Evolutionary conservation across 2,329 filamentous ascomycete genomes (phyloP).

Genomic region (Aureobasidium sp.): DNA sequence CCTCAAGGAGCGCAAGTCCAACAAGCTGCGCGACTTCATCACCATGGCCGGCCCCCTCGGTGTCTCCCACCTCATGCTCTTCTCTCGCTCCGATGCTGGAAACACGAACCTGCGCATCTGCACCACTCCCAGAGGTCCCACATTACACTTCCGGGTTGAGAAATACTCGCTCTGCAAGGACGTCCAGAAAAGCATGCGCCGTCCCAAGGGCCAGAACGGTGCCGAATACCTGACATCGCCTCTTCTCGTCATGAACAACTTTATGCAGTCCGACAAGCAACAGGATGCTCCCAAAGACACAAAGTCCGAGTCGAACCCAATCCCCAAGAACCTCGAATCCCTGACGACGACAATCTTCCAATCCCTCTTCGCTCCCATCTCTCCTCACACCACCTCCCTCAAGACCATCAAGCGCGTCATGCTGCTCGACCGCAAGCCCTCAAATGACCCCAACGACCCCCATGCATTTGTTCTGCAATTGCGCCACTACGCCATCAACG

Average conservation of each 20-base stretch:
- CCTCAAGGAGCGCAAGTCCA: slow-evolving; percentile 81
- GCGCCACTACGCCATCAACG: slow-evolving; percentile 92
- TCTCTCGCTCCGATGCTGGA: slow-evolving; percentile 80
- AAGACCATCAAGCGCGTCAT: slow-evolving; percentile 89
- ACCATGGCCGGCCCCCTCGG: slow-evolving; percentile 93
- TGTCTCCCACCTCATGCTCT: slow-evolving; percentile 85
- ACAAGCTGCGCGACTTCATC: slow-evolving; percentile 84
- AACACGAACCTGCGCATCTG: slow-evolving; percentile 90
- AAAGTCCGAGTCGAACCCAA: slow-evolving; percentile 24
- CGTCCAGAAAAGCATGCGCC: slow-evolving; percentile 73
- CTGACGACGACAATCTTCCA: slow-evolving; percentile 93
- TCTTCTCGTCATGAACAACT: slow-evolving; percentile 97
- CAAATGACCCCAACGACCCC: slow-evolving; percentile 26
- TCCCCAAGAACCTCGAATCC: slow-evolving; percentile 91
- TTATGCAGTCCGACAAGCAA: slow-evolving; percentile 48
- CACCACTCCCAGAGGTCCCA: slow-evolving; percentile 82
- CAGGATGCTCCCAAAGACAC: slow-evolving; percentile 39
- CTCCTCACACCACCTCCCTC: slow-evolving; percentile 80
- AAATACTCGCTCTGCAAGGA: slow-evolving; percentile 93
- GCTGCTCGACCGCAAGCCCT: slow-evolving; percentile 73
- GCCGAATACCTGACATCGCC: slow-evolving; percentile 79
- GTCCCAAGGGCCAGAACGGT: slow-evolving; percentile 69
- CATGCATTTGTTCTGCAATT: slow-evolving; percentile 71
- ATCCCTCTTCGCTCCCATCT: slow-evolving; percentile 91
- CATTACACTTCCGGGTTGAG: slow-evolving; percentile 87